phyloP scores from a whole-genome alignment of 805 yeast genomes.

The Spathaspora arborariae region DNA sequence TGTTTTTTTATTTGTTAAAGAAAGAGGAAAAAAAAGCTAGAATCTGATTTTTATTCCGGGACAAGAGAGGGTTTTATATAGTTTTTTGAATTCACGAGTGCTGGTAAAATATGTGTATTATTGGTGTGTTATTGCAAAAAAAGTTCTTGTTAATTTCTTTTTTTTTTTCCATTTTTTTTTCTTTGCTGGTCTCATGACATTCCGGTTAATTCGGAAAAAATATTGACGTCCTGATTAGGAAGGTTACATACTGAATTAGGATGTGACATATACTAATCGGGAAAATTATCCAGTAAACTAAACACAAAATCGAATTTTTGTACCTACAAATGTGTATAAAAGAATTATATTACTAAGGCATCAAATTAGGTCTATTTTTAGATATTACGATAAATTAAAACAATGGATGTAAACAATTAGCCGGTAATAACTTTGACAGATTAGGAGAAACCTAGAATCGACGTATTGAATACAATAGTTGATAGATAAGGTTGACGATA shows the following conservation, averaged over 20 bases:
- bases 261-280: background rate
- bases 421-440: no score
- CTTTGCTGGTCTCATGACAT: background rate
- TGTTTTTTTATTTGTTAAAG: background rate
- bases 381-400: no score
- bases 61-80: background rate
- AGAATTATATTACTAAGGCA: background rate
- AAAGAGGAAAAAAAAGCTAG: no score
- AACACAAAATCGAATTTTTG: background rate
- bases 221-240: background rate
- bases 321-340: no score
- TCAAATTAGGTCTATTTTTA: no score
- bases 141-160: background rate
- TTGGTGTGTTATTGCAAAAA: background rate
- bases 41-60: background rate
- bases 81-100: background rate
- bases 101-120: background rate
- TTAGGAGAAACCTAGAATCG: no score
- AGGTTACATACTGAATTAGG: background rate
- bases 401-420: no score
- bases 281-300: background rate
- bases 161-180: background rate
- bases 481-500: no score
- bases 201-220: background rate
- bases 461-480: no score